Conservation (phyloP, 495 filamentous ascomycete genomes). For the Penicillium cinerascens region DNA sequence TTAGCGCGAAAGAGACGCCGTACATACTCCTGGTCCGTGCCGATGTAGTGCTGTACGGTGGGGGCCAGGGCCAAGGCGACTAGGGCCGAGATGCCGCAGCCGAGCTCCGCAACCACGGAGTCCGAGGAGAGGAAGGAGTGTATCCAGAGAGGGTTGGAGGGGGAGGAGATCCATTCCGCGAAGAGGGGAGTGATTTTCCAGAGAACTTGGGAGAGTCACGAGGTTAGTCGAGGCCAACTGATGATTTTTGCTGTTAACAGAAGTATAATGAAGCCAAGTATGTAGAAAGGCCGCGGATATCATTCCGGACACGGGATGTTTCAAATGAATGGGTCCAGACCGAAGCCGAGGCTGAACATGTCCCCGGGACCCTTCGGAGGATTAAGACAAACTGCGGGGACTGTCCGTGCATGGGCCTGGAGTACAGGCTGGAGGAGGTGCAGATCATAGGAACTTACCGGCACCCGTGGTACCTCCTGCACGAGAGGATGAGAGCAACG, state of each 20-base stretch:
- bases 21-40: conserved; percentile 89
- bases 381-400: not conserved
- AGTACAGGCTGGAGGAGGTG: conserved; percentile 5
- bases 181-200: conserved; percentile 92
- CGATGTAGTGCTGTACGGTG: conserved; percentile 61
- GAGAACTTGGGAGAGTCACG: conserved; percentile 50
- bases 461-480: conserved; percentile 88
- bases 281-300: not conserved
- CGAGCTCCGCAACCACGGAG: conserved; percentile 73
- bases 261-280: not conserved
- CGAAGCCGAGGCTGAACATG: conserved; percentile 3
- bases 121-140: conserved; percentile 48
- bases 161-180: conserved; percentile 70
- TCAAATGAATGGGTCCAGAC: conserved; percentile 3
- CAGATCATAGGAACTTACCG: conserved; percentile 48
- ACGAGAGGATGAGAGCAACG: conserved; percentile 71
- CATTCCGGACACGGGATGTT: not conserved
- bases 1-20: conserved; percentile 71
- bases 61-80: conserved; percentile 64
- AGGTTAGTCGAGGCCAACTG: not conserved
- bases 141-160: conserved; percentile 62
- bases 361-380: not conserved
- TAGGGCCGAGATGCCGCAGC: conserved; percentile 79
- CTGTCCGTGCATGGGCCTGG: not conserved
- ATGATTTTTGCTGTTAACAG: not conserved